Conservation (phyloP, 1,139 yeast species). For the Yamadazyma diospyri region DNA sequence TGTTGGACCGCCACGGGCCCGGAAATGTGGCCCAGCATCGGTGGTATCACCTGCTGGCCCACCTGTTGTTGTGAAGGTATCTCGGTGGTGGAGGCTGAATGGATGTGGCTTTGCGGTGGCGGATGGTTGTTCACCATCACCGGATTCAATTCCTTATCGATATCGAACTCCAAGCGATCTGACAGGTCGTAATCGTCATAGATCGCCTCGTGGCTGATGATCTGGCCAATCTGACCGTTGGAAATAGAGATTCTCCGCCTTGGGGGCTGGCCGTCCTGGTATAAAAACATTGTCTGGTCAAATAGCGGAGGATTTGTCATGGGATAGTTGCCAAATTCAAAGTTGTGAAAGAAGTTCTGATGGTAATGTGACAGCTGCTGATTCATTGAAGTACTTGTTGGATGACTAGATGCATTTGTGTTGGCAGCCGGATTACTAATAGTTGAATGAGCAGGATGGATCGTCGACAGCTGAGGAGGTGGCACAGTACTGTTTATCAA, state of each 20-base stretch:
- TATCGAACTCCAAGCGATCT: constrained; percentile 7
- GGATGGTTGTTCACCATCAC: not conserved
- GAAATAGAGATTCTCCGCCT: constrained; percentile 69
- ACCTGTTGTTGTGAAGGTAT: not conserved
- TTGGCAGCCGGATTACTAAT: no score
- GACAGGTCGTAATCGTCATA: constrained; percentile 23
- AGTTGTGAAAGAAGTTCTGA: constrained; percentile 6
- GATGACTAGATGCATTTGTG: not conserved
- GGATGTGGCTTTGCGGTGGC: not conserved
- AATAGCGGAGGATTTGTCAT: constrained; percentile 64
- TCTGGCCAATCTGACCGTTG: constrained; percentile 77
- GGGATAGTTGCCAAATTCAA: constrained; percentile 44
- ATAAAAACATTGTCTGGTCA: constrained; percentile 48
- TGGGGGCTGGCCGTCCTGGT: constrained; percentile 39
- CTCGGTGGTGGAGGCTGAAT: not conserved
- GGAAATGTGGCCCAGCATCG: no score
- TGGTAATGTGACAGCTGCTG: not conserved
- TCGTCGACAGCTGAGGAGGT: no score
- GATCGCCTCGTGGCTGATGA: constrained; percentile 46
- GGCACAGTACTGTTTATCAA: not conserved
- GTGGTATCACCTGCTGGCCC: not conserved
- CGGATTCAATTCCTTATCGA: constrained; percentile 4
- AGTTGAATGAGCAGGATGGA: no score
- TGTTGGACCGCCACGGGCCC: not conserved
- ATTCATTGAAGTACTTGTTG: not conserved